Percentiles rank a stretch among this genome's conserved stretches.
Evolutionary conservation across 192 early-diverging fungal species (phyloP).

Genomic region (Gaertneriomyces sp.): DNA sequence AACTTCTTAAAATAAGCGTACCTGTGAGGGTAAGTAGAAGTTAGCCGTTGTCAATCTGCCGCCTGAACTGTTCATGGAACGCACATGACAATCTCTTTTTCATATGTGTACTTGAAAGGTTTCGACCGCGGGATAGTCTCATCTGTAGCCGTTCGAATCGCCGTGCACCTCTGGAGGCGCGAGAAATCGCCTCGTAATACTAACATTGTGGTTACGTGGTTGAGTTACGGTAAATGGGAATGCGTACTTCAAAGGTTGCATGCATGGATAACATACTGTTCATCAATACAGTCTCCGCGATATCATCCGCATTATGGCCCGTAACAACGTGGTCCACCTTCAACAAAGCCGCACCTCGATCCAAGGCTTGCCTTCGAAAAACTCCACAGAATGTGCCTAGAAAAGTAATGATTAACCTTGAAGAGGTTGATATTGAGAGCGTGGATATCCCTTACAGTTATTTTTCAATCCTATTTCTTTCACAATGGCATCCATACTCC

Average conservation of each 20-base stretch:
- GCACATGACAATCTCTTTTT: conserved; percentile 98
- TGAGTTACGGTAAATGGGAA: not conserved
- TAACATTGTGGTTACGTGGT: conserved; percentile 27
- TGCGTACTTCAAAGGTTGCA: not conserved
- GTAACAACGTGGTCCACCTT: conserved; percentile 95
- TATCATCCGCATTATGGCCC: conserved; percentile 98
- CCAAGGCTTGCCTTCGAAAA: conserved; percentile 94
- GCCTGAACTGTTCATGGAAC: not conserved
- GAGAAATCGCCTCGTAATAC: conserved; percentile 93
- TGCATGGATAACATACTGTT: conserved; percentile 59
- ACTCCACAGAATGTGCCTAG: conserved; percentile 91
- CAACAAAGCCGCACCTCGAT: conserved; percentile 87
- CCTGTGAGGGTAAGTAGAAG: not conserved
- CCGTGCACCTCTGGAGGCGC: conserved; percentile 86
- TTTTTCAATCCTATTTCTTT: conserved; percentile 91
- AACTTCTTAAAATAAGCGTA: conserved; percentile 95
- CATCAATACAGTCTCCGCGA: conserved; percentile 98
- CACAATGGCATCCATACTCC: conserved; percentile 98
- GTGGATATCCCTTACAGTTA: conserved; percentile 62
- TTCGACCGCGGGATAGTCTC: conserved; percentile 82
- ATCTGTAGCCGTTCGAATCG: conserved; percentile 79
- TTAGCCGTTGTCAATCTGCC: not conserved
- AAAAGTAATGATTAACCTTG: not conserved
- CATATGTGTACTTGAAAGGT: conserved; percentile 98
- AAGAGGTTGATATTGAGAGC: not conserved